Conservation (phyloP, 805 yeast species). For the Lipomyces sp. region DNA sequence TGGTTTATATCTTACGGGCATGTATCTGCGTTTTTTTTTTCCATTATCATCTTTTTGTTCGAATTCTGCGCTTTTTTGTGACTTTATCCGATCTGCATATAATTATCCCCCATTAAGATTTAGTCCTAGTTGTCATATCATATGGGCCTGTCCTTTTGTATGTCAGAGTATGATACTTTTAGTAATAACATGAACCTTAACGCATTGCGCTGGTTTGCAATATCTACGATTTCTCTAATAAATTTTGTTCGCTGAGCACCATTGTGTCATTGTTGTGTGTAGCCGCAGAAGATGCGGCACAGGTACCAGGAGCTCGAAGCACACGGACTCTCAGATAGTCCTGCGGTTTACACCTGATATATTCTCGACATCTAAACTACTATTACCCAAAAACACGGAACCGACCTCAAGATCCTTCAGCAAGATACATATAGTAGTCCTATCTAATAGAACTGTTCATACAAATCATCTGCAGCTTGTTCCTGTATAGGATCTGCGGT, state of each 20-base stretch:
- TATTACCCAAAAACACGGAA: too few relatives aligned
- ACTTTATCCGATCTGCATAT: background rate
- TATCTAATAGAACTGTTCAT: conserved; percentile 3
- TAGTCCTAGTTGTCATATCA: background rate
- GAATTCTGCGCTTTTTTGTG: background rate
- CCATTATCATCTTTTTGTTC: background rate
- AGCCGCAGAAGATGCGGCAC: too few relatives aligned
- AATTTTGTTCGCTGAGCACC: too few relatives aligned
- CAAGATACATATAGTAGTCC: background rate
- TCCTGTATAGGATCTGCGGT: background rate
- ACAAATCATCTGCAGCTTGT: background rate
- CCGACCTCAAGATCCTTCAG: too few relatives aligned
- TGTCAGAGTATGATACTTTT: background rate
- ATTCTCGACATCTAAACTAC: too few relatives aligned
- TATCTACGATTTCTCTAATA: too few relatives aligned
- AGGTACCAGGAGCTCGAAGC: too few relatives aligned
- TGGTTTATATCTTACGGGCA: background rate
- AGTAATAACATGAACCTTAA: background rate
- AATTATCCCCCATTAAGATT: background rate
- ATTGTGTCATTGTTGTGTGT: too few relatives aligned
- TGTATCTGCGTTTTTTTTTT: background rate
- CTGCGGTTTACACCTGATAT: too few relatives aligned
- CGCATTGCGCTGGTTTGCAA: too few relatives aligned
- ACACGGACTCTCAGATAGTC: too few relatives aligned
- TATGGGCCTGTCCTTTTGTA: background rate